Evolutionary conservation across 2,329 filamentous ascomycete genomes (phyloP).

Genomic region (Cyclaneusma minus): DNA sequence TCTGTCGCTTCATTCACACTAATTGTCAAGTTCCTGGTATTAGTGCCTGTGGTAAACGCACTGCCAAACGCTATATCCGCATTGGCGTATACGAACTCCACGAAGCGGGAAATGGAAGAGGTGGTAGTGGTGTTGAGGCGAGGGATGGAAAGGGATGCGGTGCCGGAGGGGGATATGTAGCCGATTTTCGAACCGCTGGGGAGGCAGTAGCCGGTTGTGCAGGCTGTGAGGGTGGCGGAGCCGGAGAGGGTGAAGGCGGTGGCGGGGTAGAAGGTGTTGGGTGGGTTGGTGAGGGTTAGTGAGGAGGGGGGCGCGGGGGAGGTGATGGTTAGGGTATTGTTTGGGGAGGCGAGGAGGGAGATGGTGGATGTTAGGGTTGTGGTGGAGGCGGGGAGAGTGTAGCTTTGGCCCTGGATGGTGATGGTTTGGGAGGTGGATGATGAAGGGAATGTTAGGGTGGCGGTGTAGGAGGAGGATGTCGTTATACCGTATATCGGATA

Average conservation of each 20-base stretch:
- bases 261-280: constrained; percentile 25
- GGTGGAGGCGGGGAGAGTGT: constrained; percentile 5
- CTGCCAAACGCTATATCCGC: constrained; percentile 13
- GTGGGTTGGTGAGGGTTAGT: constrained; percentile 6
- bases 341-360: constrained; percentile 7
- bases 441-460: constrained; percentile 6
- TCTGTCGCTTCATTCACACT: constrained; percentile 9
- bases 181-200: constrained; percentile 12
- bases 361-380: constrained; percentile 5
- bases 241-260: constrained; percentile 40
- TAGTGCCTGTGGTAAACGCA: constrained; percentile 10
- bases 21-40: constrained; percentile 14
- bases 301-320: constrained; percentile 4
- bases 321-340: constrained; percentile 8
- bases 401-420: constrained; percentile 5
- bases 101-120: constrained; percentile 6
- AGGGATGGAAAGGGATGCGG: constrained; percentile 6
- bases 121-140: constrained; percentile 2
- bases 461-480: constrained; percentile 9
- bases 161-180: constrained; percentile 6
- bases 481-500: constrained; percentile 9
- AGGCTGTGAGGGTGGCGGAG: constrained; percentile 6
- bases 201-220: constrained; percentile 7
- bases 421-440: constrained; percentile 4
- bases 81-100: constrained; percentile 11